Base-by-base conservation (phyloP, 1,284 basidiomycete genomes). In the Naganishia albida region DNA sequence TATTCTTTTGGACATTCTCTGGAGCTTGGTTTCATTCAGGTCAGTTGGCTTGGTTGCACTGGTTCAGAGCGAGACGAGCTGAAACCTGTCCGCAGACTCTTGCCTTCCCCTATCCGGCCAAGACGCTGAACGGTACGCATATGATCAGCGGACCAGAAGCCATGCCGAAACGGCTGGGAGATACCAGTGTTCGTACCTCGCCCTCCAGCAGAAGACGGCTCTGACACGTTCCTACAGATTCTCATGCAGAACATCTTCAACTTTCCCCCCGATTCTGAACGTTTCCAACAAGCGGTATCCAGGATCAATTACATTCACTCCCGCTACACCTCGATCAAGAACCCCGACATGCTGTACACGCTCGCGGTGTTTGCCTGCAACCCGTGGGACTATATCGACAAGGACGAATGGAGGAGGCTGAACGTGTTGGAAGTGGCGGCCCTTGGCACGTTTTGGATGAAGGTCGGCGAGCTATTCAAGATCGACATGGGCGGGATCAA, bases 291-390 rank as follows among this genome's bases (percentile, higher is more conserved):
- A 26, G 65, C 65, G n/a, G 26, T 66, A 50, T 66, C 65, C 7
- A 50, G 65, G 12, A 66, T 66, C 50, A 66, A 66, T 44, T 66
- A 66, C 38, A 50, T 66, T 8, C 65, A 66, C 34, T 66, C 65
- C 4, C 42, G 59, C 15, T 66, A 66, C 51, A n/a, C 56, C 1
- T 34, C 28, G 13, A 62, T 66, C n/a, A 49, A 51, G 15, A 66
- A 66, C 26, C 38, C 38, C 23, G 57, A 66, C 10, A 50, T 66
- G 51, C 28, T 66, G 0, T 66, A 66, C 59, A 59, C 59, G 1
- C 43, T 62, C 10, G 57, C 40, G 1, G 65, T 66, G 15, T 66
- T 66, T 15, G 65, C 65, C 20, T 66, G 65, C 57, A 66, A 66
- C 23, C 65, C 65, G 10, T 62, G 57, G 65, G 52, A 62, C 30